These are phyloP conservation scores for Canavalia ensiformis DNA, from an alignment of 306 rosid genomes.

Conservation along the genomic window DNA sequence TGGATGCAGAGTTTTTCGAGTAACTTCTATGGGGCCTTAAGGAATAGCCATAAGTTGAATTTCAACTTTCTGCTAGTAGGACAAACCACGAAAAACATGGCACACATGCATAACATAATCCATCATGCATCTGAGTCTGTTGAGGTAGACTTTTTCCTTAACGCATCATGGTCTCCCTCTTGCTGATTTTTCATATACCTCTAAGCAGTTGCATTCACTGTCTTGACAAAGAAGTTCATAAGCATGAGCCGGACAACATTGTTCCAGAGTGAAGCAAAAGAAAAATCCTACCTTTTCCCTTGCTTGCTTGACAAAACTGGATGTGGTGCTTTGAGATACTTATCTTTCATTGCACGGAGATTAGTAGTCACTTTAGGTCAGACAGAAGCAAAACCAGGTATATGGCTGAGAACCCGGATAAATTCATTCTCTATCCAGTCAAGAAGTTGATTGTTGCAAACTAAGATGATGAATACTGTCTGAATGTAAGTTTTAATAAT, in stretches of 20 bases:
- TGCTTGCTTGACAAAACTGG: constrained; percentile 61
- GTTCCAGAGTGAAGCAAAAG: constrained; percentile 85
- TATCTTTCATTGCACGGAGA: constrained; percentile 74
- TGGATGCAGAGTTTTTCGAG: constrained; percentile 29
- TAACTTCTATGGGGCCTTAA: constrained; percentile 48
- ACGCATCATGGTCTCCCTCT: constrained; percentile 62
- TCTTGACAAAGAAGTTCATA: constrained; percentile 86
- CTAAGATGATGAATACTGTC: constrained; percentile 86
- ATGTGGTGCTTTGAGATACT: constrained; percentile 72
- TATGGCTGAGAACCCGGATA: constrained; percentile 83
- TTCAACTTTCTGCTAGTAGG: constrained; percentile 50
- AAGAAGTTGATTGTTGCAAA: constrained; percentile 98
- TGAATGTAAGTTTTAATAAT: constrained; percentile 92
- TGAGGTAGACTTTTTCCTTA: constrained; percentile 51
- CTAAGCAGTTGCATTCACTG: constrained; percentile 90
- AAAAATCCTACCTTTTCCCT: constrained; percentile 89
- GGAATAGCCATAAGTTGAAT: constrained; percentile 48
- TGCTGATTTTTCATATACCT: constrained; percentile 80
- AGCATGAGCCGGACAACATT: constrained; percentile 97
- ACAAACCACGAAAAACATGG: constrained; percentile 34
- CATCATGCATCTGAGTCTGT: constrained; percentile 44
- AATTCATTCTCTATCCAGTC: constrained; percentile 93
- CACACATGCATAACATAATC: constrained; percentile 44
- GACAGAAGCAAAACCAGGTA: constrained; percentile 79
- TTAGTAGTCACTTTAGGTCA: constrained; percentile 67